These are phyloP conservation scores for Ballota nigra DNA, from an alignment of 257 asterid genomes.

Conservation along the genomic window DNA sequence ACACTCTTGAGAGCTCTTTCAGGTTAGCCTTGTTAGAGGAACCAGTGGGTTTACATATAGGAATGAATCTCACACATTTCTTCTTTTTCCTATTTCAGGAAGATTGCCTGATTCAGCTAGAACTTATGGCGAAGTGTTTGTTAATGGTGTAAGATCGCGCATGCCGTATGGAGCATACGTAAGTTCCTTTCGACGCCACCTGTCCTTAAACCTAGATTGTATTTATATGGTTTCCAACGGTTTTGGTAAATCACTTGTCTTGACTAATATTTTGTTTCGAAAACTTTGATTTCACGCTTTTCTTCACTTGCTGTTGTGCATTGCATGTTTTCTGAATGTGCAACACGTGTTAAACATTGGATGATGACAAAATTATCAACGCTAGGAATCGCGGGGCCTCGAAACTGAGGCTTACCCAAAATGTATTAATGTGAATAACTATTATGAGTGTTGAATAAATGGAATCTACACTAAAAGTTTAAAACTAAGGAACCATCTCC, in stretches of 20 bases:
- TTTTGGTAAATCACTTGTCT: constrained; percentile 12
- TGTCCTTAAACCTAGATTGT: constrained; percentile 16
- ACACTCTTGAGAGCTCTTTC: constrained; percentile 93
- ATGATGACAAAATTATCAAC: not conserved
- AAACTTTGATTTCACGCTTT: not conserved
- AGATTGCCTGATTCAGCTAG: constrained; percentile 81
- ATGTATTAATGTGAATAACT: not conserved
- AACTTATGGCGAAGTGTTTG: constrained; percentile 83
- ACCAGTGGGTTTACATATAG: not conserved
- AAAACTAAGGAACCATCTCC: not conserved
- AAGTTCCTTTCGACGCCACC: constrained; percentile 33
- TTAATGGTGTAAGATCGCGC: constrained; percentile 68
- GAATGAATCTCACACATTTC: not conserved
- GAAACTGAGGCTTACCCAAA: not conserved
- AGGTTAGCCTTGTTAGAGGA: constrained; percentile 42
- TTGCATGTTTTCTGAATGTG: not conserved
- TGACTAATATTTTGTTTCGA: not conserved
- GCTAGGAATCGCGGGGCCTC: not conserved
- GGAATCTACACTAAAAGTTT: not conserved
- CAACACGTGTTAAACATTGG: not conserved
- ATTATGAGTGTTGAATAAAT: not conserved
- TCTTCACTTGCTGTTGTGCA: not conserved
- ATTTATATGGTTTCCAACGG: not conserved
- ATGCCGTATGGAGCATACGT: constrained; percentile 91
- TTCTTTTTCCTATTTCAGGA: constrained; percentile 48